Conservation (phyloP, 2,329 filamentous ascomycete species). For the Cercospora sesami region DNA sequence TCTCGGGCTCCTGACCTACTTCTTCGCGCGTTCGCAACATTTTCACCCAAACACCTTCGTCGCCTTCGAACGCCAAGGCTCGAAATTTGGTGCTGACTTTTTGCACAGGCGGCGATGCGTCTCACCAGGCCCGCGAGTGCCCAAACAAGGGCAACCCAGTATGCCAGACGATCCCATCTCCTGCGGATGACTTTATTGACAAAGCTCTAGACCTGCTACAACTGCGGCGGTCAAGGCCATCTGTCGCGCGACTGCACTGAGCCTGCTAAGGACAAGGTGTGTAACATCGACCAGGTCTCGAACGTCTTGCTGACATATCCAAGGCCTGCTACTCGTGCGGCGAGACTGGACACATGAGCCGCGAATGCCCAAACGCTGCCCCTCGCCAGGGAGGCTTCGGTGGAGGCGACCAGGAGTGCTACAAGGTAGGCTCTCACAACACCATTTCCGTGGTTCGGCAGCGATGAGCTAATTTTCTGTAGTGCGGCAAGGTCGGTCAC, state of each 20-base stretch:
- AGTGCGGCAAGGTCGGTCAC: slow-evolving; percentile 95
- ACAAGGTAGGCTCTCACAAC: slow-evolving; percentile 23
- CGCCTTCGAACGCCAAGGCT: slow-evolving; percentile 10
- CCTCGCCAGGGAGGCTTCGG: slow-evolving; percentile 50
- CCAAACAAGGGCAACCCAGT: slow-evolving; percentile 49
- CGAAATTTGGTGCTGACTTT: slow-evolving; percentile 25
- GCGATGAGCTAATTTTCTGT: slow-evolving; percentile 67
- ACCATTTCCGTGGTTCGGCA: neutral
- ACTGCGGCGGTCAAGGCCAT: slow-evolving; percentile 52
- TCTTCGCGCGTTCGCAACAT: no score
- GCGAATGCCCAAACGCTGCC: slow-evolving; percentile 67
- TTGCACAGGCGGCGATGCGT: slow-evolving; percentile 49
- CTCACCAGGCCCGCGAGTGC: slow-evolving; percentile 54
- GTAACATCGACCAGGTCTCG: slow-evolving; percentile 35
- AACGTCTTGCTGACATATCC: slow-evolving; percentile 34
- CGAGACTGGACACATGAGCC: slow-evolving; percentile 84
- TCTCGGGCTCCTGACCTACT: neutral
- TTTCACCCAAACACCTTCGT: neutral
- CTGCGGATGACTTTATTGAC: slow-evolving; percentile 40
- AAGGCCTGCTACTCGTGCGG: slow-evolving; percentile 64
- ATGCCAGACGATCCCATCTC: slow-evolving; percentile 4
- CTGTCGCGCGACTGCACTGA: slow-evolving; percentile 82
- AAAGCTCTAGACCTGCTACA: slow-evolving; percentile 44
- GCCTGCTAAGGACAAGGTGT: slow-evolving; percentile 79
- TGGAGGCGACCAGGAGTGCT: slow-evolving; percentile 52